Evolutionary conservation across 2,329 filamentous ascomycete species (phyloP), one percentile per base, ranked within the genome.

Genomic region (Coniochaeta pulveracea): DNA sequence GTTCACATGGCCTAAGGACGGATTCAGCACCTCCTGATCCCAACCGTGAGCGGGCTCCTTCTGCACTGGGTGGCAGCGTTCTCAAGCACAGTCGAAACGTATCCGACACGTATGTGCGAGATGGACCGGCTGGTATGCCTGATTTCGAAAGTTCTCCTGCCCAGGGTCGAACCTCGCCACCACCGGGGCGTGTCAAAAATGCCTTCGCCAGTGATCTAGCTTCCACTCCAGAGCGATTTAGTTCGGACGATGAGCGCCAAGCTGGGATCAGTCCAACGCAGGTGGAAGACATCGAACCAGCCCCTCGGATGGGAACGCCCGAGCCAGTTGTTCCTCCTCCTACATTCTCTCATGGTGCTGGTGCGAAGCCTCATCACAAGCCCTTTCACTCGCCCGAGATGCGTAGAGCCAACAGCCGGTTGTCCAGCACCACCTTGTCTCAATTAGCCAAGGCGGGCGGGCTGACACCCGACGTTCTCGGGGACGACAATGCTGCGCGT

Each of bases 311-410:
- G 51, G 64, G 69, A 21, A 75, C 81, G 5, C 84, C 83, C 2
- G 80, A 83, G 43, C 84, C 84, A 6, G 85, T 95, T 14, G 73
- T 72, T 5, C 63, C 68, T 5, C 88, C 89, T 1, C 89, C 89
- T 3, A 76, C 75, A 9, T 89, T 95, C 52, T 71, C 76, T 30
- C 85, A 94, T 54, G 68, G 70, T 23, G 74, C 86, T 10, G 75
- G 80, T 39, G 71, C 80, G 33, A 70, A 74, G 31, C 86, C 86
- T 5, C 63, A 66, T 2, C 76, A 71, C 38, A 74, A 74, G 40
- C 83, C 83, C 0, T 76, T 82, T 44, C 75, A 84, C 37, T 79
- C 85, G 19, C 73, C 81, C 10, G 84, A 91, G 49, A 65, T 89
- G 46, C 79, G 83, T 40, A 77, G 77, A 42, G 85, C 83, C 33